phyloP scores from a whole-genome alignment of 495 filamentous ascomycete genomes.

The Neurospora hispaniola region DNA sequence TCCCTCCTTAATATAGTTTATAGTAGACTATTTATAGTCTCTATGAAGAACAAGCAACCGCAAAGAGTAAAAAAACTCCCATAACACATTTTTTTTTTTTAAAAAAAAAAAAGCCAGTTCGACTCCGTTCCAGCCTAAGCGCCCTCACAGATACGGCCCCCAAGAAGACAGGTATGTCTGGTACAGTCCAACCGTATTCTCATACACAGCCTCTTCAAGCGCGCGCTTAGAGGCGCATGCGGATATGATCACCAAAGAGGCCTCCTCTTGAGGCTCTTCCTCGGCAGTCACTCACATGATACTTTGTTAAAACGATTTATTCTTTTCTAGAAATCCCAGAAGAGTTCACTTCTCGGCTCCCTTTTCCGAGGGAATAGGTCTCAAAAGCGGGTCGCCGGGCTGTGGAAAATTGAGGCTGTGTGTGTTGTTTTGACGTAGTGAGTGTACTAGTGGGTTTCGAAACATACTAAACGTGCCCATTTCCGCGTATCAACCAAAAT shows the following conservation, averaged over 20 bases:
- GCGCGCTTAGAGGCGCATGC: not conserved
- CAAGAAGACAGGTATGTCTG: not conserved
- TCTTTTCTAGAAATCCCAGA: not conserved
- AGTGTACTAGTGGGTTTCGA: not conserved
- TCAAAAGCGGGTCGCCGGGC: no score
- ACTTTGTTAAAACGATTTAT: not conserved
- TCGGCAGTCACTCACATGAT: not conserved
- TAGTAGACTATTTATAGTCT: no score
- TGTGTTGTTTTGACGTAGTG: not conserved
- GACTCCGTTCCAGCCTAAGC: not conserved
- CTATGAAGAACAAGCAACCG: no score
- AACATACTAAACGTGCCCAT: not conserved
- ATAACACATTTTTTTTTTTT: not conserved
- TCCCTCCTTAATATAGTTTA: no score
- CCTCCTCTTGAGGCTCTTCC: not conserved
- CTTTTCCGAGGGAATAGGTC: not conserved
- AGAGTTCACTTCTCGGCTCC: not conserved
- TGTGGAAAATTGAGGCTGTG: not conserved
- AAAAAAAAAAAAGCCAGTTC: not conserved
- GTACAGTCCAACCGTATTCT: not conserved
- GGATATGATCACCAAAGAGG: not conserved
- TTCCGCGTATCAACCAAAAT: not conserved
- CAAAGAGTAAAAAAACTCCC: not conserved
- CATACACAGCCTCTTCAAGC: not conserved
- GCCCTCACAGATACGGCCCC: not conserved